Evolutionary conservation across 75 land plant species (phyloP).

Genomic region (Adiantum capillusveneris): DNA sequence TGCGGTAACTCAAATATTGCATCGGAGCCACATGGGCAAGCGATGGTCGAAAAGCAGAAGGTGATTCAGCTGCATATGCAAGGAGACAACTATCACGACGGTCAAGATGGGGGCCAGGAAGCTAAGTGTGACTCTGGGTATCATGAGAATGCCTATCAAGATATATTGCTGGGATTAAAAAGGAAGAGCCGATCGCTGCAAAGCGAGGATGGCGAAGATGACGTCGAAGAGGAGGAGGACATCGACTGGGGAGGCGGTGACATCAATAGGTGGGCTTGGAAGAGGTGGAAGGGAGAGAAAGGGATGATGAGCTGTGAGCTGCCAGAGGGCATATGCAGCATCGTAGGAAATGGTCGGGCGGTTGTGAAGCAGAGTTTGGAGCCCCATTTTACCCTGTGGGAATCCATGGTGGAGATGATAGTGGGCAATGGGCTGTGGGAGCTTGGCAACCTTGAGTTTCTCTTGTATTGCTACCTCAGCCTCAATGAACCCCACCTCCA

Average conservation of each 20-base stretch:
- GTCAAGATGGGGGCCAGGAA: too few relatives aligned
- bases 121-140: too few relatives aligned
- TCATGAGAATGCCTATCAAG: too few relatives aligned
- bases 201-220: too few relatives aligned
- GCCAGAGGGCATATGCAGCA: background rate
- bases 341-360: background rate
- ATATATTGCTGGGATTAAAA: too few relatives aligned
- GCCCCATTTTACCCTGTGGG: background rate
- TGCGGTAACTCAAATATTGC: too few relatives aligned
- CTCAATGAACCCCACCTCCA: slow-evolving; percentile 7
- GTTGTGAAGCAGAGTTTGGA: background rate
- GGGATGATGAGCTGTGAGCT: background rate
- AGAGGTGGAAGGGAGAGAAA: background rate
- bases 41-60: too few relatives aligned
- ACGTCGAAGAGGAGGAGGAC: too few relatives aligned
- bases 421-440: slow-evolving; percentile 9
- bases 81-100: too few relatives aligned
- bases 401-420: slow-evolving; percentile 10
- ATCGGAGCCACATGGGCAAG: too few relatives aligned
- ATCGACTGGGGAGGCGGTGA: background rate
- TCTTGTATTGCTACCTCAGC: slow-evolving; percentile 4
- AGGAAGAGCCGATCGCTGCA: too few relatives aligned
- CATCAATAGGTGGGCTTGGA: background rate
- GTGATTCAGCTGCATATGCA: too few relatives aligned
- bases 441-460: background rate